Base-by-base conservation (phyloP, 768 basidiomycete species). In the Boletus insuetus region DNA sequence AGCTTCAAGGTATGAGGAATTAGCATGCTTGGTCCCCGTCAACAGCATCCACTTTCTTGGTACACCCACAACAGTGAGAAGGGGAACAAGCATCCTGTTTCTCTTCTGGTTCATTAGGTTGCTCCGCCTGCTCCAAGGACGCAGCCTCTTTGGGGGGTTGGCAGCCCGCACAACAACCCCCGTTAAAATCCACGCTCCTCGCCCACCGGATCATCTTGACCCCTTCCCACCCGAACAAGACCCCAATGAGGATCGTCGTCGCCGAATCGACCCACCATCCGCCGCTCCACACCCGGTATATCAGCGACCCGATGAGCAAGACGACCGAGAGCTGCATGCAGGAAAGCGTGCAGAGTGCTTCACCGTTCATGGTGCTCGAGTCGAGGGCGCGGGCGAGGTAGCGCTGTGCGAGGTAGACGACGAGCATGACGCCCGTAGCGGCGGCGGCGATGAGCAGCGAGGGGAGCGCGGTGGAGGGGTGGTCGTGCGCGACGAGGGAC, bases 401-500 rank as follows among this genome's bases (percentile, higher is more conserved):
- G 6, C 75, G 75, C 56, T 79, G 79, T 11, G 69, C 73, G 1
- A 77, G 59, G 73, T 77, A 80, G 44, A 80, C 73, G 16, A 72
- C 22, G n/a, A 74, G 47, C 68, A 73, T 75, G 51, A 77, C 39
- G 3, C 71, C 63, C 4, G 74, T 67, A 2, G 78, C 73, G 8
- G 72, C 69, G 10, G 73, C 72, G 4, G 79, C 73, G 31, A 79
- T 74, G 59, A 79, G 74, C 46, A 79, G 65, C 13, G 77, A 68
- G 6, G 75, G 67, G 42, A 71, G 73, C 12, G 76, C 73, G 11
- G 69, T 58, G 31, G 71, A 68, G 4, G 78, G 79, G 20, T 65
- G 58, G 26, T 74, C 64, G 38, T 70, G 76, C 10, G 63, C 53
- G 14, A 61, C 62, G 37, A 79, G 73, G 17, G 67, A 62, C 35